phyloP scores from a whole-genome alignment of 1,139 yeast species.

The Chernovozyma sophiae-reginae region DNA sequence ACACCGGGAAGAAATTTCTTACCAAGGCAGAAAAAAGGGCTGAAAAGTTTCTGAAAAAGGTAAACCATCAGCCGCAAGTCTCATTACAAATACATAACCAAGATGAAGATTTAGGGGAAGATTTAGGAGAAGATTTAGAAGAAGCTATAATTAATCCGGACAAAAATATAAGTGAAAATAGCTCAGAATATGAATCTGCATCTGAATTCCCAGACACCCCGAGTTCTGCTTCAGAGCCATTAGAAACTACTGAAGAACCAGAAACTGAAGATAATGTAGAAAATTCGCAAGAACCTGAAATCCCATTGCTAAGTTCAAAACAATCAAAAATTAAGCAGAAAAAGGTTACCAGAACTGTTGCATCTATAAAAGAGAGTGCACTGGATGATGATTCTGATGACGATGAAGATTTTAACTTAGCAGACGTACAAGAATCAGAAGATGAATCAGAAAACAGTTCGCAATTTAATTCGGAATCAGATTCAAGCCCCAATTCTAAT shows the following conservation, averaged over 20 bases:
- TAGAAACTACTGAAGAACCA: background rate
- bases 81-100: background rate
- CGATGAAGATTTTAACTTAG: constrained; percentile 8
- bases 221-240: background rate
- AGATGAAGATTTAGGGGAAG: constrained; percentile 10
- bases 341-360: background rate
- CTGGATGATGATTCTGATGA: constrained; percentile 2
- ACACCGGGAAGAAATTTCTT: constrained; percentile 50
- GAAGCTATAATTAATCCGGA: constrained; percentile 12
- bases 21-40: constrained; percentile 34
- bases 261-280: background rate
- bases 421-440: constrained; percentile 14
- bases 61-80: constrained; percentile 10
- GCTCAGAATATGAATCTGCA: constrained; percentile 27
- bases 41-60: constrained; percentile 18
- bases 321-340: background rate
- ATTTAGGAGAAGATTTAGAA: constrained; percentile 22
- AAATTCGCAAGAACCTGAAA: background rate
- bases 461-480: constrained; percentile 15
- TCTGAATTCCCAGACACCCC: constrained; percentile 20
- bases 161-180: constrained; percentile 14
- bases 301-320: background rate
- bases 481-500: constrained; percentile 12
- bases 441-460: constrained; percentile 15
- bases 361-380: constrained; percentile 3